Evolutionary conservation across 2,329 filamentous ascomycete species (phyloP), one percentile per base, ranked within the genome.

Genomic region (Ilyonectria mors-panacis): DNA sequence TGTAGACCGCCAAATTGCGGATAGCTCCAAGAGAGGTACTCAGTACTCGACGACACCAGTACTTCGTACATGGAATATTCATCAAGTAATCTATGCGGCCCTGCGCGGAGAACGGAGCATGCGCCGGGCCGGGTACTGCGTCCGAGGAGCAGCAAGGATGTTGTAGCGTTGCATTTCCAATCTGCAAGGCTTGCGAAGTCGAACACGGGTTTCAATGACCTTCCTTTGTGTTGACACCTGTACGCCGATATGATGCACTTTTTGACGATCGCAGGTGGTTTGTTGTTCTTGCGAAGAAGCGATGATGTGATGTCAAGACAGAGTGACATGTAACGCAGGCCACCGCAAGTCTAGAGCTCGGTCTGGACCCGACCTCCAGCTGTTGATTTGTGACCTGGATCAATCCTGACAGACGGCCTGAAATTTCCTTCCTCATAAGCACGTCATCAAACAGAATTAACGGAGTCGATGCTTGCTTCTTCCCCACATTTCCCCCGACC

Each of bases 381-480:
- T 28, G 47, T n/a, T n/a, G 39, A 48, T 39, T 47, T 39, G 30
- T 59, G 48, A 51, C 44, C 28, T 30, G 57, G 19, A 37, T n/a
- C 28, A 28, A 59, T 58, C 37, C 44, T 26, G 45, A 35, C 5
- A 28, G 21, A 30, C 44, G 37, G 45, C 21, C 44, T 65, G 35
- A 54, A 55, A 59, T 33, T 8, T 19, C 19, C 26, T 13, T 39
- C 54, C 63, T 67, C 60, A 64, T 56, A 37, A 6, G 10, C 19
- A 30, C 63, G 67, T 69, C 69, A 72, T 70, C 37, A 33, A 59
- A 42, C 37, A 66, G 35, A 23, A 58, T 21, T 28, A 30, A 59
- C 19, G 63, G 30, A 37, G 48, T 55, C 15, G 30, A 50, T 53
- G n/a, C 13, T n/a, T 57, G 42, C 30, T 13, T 17, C 48, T 45